Percentiles rank a stretch among this genome's conserved stretches.
Conservation (phyloP, 768 basidiomycete genomes). For the Boletus rubropictus region DNA sequence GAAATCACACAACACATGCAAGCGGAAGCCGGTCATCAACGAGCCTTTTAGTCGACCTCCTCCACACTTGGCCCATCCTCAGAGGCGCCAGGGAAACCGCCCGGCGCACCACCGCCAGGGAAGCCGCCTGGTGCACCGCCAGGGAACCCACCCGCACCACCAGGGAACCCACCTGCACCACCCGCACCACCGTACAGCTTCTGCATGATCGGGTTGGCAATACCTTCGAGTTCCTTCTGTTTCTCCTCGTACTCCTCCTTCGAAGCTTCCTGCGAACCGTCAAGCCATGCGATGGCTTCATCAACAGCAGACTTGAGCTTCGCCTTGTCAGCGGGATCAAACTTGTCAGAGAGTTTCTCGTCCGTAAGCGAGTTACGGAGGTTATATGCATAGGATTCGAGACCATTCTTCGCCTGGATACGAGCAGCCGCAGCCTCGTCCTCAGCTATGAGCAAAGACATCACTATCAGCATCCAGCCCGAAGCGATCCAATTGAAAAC, state of each 20-base stretch:
- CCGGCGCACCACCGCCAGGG: conserved; percentile 58
- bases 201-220: conserved; percentile 75
- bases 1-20: conserved; percentile 21
- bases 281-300: conserved; percentile 83
- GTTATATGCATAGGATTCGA: conserved; percentile 95
- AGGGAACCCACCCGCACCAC: conserved; percentile 52
- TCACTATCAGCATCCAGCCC: conserved; percentile 8
- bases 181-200: conserved; percentile 62
- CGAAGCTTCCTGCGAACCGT: conserved; percentile 79
- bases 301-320: conserved; percentile 78
- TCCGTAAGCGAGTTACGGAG: conserved; percentile 84
- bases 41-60: conserved; percentile 68
- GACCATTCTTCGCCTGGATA: conserved; percentile 81
- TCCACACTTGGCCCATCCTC: conserved; percentile 89
- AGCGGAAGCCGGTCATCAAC: conserved; percentile 11
- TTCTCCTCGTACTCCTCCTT: conserved; percentile 91
- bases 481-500: conserved; percentile 12
- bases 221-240: conserved; percentile 86
- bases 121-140: conserved; percentile 51
- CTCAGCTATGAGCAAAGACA: conserved; percentile 46
- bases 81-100: conserved; percentile 60
- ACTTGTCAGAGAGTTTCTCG: conserved; percentile 83
- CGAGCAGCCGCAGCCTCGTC: conserved; percentile 82
- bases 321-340: conserved; percentile 78
- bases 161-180: conserved; percentile 50